Percentiles rank a stretch among this genome's conserved stretches.
These are phyloP conservation scores for Penicillium sumatraense DNA, from an alignment of 2,329 filamentous ascomycete species.

Conservation along the genomic window DNA sequence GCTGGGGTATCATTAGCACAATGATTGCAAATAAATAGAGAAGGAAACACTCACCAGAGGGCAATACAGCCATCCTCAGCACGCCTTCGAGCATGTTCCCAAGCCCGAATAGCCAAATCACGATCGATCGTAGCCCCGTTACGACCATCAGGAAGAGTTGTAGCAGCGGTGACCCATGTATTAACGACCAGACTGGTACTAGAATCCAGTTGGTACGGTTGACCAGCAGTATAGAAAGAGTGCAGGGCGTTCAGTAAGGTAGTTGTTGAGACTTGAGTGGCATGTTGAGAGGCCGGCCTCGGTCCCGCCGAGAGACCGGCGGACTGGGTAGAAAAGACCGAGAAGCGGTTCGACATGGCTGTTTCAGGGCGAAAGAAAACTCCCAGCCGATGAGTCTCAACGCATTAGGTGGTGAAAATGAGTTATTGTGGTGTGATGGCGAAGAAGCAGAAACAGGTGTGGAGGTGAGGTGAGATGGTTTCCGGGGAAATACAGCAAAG, in stretches of 20 bases:
- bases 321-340: conserved; percentile 65
- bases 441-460: conserved; percentile 1
- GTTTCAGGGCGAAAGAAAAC: conserved; percentile 2
- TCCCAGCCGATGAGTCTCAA: conserved; percentile 7
- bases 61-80: conserved; percentile 95
- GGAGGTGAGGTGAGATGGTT: background rate
- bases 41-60: conserved; percentile 67
- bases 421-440: background rate
- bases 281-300: conserved; percentile 65
- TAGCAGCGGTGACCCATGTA: conserved; percentile 86
- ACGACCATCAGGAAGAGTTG: conserved; percentile 69
- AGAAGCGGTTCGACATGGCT: conserved; percentile 66
- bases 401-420: conserved; percentile 6
- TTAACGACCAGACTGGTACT: conserved; percentile 93
- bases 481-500: background rate
- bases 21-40: background rate
- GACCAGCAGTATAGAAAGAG: conserved; percentile 79
- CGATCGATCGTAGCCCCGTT: conserved; percentile 79
- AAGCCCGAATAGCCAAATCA: conserved; percentile 77
- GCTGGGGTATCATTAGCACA: conserved; percentile 50
- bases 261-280: conserved; percentile 85
- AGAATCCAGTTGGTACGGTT: conserved; percentile 85
- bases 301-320: conserved; percentile 58
- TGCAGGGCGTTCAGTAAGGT: conserved; percentile 91
- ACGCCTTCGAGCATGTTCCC: conserved; percentile 93